Conservation (phyloP, 352 stramenopile genomes). For the Phytophthora citricola region DNA sequence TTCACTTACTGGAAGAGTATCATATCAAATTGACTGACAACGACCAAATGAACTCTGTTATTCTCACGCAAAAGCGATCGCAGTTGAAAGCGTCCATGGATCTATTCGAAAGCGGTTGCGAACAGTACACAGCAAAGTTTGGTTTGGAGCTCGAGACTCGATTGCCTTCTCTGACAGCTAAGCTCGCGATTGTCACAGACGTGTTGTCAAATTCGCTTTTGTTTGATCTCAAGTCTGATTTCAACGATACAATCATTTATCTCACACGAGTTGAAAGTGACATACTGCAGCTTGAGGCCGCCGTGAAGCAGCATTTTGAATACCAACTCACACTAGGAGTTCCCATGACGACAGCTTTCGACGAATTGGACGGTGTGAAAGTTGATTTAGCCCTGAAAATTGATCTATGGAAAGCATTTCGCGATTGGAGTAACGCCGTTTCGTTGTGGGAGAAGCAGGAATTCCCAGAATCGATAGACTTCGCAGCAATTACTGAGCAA, state of each 20-base stretch:
- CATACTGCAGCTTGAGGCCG: slow-evolving; percentile 24
- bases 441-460: slow-evolving; percentile 52
- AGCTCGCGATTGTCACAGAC: slow-evolving; percentile 41
- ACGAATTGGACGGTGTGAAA: slow-evolving; percentile 77
- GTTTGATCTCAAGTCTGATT: slow-evolving; percentile 58
- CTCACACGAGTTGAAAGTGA: slow-evolving; percentile 46
- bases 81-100: slow-evolving; percentile 83
- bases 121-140: slow-evolving; percentile 83
- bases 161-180: slow-evolving; percentile 46
- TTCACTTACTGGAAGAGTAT: slow-evolving; percentile 75
- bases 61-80: slow-evolving; percentile 75
- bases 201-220: slow-evolving; percentile 46
- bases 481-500: slow-evolving; percentile 66
- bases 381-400: slow-evolving; percentile 82
- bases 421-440: slow-evolving; percentile 66
- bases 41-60: slow-evolving; percentile 78
- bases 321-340: slow-evolving; percentile 67
- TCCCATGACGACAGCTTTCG: slow-evolving; percentile 74
- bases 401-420: slow-evolving; percentile 77
- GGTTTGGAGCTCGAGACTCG: slow-evolving; percentile 70
- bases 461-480: slow-evolving; percentile 78
- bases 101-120: slow-evolving; percentile 71
- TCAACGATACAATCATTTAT: slow-evolving; percentile 57
- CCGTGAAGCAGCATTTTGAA: slow-evolving; percentile 48
- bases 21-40: slow-evolving; percentile 66